These are phyloP conservation scores for Termitomyces sp. DNA, from an alignment of 768 basidiomycete genomes.

Conservation along the genomic window DNA sequence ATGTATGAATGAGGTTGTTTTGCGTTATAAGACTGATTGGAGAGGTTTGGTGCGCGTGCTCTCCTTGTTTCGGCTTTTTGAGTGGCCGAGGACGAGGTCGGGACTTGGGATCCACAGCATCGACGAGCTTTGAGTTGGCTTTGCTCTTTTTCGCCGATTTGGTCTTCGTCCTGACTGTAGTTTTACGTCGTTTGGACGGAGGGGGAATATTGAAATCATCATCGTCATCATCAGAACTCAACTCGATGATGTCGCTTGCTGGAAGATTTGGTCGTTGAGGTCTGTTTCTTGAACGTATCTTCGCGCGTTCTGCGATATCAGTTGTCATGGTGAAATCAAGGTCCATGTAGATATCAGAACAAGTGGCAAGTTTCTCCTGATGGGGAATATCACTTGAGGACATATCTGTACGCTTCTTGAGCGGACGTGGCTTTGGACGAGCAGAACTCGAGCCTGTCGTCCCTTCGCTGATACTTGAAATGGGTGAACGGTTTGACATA, in stretches of 20 bases:
- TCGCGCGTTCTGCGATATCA: slow-evolving; percentile 52
- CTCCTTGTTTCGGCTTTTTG: slow-evolving; percentile 1
- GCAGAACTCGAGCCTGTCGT: slow-evolving; percentile 2
- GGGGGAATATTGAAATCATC: slow-evolving; percentile 22
- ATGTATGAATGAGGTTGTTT: slow-evolving; percentile 10
- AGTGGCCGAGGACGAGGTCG: slow-evolving; percentile 8
- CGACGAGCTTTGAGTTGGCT: slow-evolving; percentile 13
- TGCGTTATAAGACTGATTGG: slow-evolving; percentile 3
- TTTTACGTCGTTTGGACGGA: slow-evolving; percentile 18
- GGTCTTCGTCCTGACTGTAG: slow-evolving; percentile 18
- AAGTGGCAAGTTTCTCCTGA: neutral
- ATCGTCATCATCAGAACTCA: slow-evolving; percentile 38
- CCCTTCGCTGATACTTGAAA: neutral
- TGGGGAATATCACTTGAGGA: slow-evolving; percentile 1
- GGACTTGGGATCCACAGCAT: slow-evolving; percentile 1
- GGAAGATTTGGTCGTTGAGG: neutral
- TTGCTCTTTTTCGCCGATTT: slow-evolving; percentile 15
- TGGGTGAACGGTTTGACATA: neutral
- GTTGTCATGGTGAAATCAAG: slow-evolving; percentile 19
- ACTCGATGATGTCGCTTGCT: slow-evolving; percentile 34
- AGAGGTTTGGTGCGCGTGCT: neutral
- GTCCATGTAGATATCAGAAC: slow-evolving; percentile 7
- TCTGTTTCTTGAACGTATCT: slow-evolving; percentile 42
- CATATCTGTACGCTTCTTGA: slow-evolving; percentile 7
- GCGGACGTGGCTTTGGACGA: slow-evolving; percentile 27